Base-by-base conservation (phyloP, 108 stramenopile genomes). In the Nitzschia inconspicua region DNA sequence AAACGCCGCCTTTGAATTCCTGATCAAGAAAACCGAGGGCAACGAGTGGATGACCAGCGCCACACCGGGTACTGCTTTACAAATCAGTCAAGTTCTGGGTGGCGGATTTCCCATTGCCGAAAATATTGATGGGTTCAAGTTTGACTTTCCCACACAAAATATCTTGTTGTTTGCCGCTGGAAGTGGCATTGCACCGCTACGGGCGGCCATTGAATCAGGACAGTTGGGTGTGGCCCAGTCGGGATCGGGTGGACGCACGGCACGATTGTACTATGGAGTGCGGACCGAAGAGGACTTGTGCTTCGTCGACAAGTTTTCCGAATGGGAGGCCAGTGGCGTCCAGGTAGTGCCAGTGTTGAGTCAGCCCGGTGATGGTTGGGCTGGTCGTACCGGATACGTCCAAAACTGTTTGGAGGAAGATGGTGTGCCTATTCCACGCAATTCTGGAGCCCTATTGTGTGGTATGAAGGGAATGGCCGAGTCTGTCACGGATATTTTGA, bases 81-180 rank as follows among this genome's bases (percentile, higher is more conserved):
- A 80, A 32, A 56, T 94, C 19, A 93, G 91, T 11, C 85, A 92
- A 63, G 89, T 94, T 28, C 76, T 95, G 79, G 96, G 96, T 18
- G 65, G 65, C 7, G 96, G 96, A 3, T 96, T 89, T 65, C 81
- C 84, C 48, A 81, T 93, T 37, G 69, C 74, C 51, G 92, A 95
- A 46, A 77, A 92, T 40, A 54, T 94, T 18, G 88, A 90, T 24
- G 76, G 81, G 13, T 84, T 83, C 80, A 95, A 97, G 54, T 93
- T 86, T 60, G 96, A 95, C 68, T 97, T 94, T 48, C 93, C 96
- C 39, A 77, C 85, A 0, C 91, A 93, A 57, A 95, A 94, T 54
- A 30, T 94, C 2, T 53, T 97, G 3, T 63, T 97, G 29, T 84
- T 94, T 41, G 94, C 89, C 8, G 77, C 76, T 23, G 96, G 96